Evolutionary conservation across 2,329 filamentous ascomycete species (phyloP), one percentile per base, ranked within the genome.

Genomic region (Polychaeton citri): DNA sequence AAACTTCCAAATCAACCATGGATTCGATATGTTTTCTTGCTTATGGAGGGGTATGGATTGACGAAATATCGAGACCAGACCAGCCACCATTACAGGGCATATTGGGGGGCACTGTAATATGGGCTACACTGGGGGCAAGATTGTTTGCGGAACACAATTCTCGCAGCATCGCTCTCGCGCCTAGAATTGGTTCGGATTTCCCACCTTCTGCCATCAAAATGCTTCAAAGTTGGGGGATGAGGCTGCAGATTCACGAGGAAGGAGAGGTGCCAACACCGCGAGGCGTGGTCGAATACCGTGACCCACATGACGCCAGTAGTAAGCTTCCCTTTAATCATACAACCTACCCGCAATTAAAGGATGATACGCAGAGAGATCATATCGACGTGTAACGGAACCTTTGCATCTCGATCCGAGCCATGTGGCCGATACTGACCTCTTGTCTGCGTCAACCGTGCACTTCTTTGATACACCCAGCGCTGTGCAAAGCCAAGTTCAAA

Each of bases 21-120:
- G 7, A 10, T 15, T 12, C 12, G 3, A 28, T 7, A 7, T 7
- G 12, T 3, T 45, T 48, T 15, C 30, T 47, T 13, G 35, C 46
- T 1, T 37, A 45, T 15, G 46, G 46, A 10, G 50, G 50, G n/a
- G 45, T 52, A 10, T 53, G 50, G 50, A 44, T 53, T 1, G 50
- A 53, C 33, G 49, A 51, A 30, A 52, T 53, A 7, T 40, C 30
- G 13, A 43, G 17, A 33, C 34, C 6, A 32, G 40, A 8, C 33
- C 41, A 16, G 15, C 33, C 8, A 41, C 49, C 32, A 38, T 51
- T 5, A 35, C 18, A 8, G 30, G 32, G 19, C 10, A n/a, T 19
- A 3, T 21, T 24, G 6, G 12, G 13, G 12, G n/a, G 16, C 3
- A 34, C 21, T 30, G 30, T 36, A 15, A 17, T 30, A 24, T 32